Evolutionary conservation across 352 stramenopile genomes (phyloP), one percentile per base, ranked within the genome.

Genomic region (Thalassiosira delicatula): DNA sequence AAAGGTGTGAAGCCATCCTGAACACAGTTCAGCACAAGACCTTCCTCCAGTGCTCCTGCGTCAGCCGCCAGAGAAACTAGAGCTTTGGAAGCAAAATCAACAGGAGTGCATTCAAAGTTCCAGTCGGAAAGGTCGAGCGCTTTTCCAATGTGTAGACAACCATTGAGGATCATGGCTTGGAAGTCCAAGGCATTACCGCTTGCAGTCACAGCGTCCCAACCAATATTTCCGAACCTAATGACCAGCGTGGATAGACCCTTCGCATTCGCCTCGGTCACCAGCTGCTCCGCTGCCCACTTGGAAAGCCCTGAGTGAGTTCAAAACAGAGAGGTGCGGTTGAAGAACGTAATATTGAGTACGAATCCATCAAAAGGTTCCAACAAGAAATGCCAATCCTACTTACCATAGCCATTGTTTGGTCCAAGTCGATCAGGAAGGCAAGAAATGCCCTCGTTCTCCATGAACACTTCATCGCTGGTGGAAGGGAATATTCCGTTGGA

Each of bases 231-330:
- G 3, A 93, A 95, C 37, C 95, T 92, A 30, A 98, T 87, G 68
- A 96, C 93, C 32, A 94, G 93, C 29, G 96, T 92, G 0, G 95
- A 94, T 11, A 98, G 88, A 8, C 94, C 95, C 30, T 93, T 84
- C 7, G 93, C 87, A 30, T 90, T 90, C 0, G 93, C 94, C 68
- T 96, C 91, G 66, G 89, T 93, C 35, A 95, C 95, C 78, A 96
- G 90, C 66, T 96, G 87, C 85, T 98, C 95, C 1, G 95, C 92
- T 37, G 97, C 94, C 95, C 95, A 97, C 77, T 98, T 98, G 69
- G 90, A 96, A 83, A 97, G 94, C 17, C 92, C 93, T 75, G 96
- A 96, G 46, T 42, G 37, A 23, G 51, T 29, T 14, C 12, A 68
- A 19, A 94, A 94, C 69, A 96, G 95, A 11, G 93, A 96, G 73